phyloP scores from a whole-genome alignment of 179 eudicot species.

The Vitellaria paradoxa region DNA sequence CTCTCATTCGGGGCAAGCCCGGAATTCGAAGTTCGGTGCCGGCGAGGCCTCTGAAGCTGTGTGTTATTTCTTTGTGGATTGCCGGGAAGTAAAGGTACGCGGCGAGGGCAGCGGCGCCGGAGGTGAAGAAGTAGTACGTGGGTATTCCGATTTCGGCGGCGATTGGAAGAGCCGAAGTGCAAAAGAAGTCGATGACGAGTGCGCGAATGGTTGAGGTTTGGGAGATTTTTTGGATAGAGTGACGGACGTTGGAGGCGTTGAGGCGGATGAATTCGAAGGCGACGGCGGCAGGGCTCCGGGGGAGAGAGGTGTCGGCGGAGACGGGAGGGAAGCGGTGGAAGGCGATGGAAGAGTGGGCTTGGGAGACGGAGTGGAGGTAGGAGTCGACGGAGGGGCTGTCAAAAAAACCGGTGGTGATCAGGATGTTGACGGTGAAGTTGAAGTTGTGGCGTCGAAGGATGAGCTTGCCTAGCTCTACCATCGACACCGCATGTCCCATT shows the following conservation, averaged over 20 bases:
- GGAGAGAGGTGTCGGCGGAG: not conserved
- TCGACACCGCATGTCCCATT: conserved; percentile 41
- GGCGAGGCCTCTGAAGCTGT: conserved; percentile 12
- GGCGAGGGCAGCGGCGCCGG: conserved; percentile 19
- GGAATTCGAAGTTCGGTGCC: conserved; percentile 14
- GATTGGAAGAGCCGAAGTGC: conserved; percentile 8
- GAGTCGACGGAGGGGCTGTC: conserved; percentile 19
- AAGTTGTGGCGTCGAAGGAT: conserved; percentile 22
- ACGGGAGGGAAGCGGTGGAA: conserved; percentile 33
- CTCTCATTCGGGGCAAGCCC: conserved; percentile 20
- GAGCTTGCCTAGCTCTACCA: conserved; percentile 42
- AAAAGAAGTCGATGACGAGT: conserved; percentile 20
- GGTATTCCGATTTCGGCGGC: conserved; percentile 15
- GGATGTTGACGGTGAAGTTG: conserved; percentile 25
- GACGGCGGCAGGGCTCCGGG: not conserved
- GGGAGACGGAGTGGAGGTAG: conserved; percentile 29
- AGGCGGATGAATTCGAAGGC: conserved; percentile 13
- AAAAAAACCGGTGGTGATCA: conserved; percentile 17
- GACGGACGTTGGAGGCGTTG: conserved; percentile 10
- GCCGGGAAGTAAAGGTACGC: conserved; percentile 15
- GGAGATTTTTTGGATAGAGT: not conserved
- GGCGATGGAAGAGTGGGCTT: conserved; percentile 34
- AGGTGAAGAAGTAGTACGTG: conserved; percentile 20
- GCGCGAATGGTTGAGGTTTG: conserved; percentile 2
- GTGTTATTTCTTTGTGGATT: conserved; percentile 5